Conservation (phyloP, 2,329 filamentous ascomycete species). For the Fonsecaea multimorphosa region DNA sequence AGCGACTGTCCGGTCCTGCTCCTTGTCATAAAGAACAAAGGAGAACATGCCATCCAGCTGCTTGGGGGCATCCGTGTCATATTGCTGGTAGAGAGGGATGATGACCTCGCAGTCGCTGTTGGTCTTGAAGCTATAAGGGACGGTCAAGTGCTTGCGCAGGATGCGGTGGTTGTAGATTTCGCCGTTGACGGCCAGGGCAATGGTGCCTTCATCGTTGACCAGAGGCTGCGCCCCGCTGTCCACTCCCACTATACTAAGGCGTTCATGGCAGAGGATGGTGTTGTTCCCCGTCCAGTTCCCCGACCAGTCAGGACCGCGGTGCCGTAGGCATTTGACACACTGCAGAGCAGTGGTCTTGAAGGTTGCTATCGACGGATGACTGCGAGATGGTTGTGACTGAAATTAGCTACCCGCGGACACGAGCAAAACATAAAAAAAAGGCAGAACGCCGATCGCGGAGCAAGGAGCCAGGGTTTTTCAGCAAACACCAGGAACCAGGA, state of each 20-base stretch:
- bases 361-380: conserved; percentile 43
- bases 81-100: conserved; percentile 94
- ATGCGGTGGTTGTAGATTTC: conserved; percentile 99
- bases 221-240: conserved; percentile 95
- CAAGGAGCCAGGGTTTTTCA: conserved; percentile 12
- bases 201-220: conserved; percentile 84
- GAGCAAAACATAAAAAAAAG: not conserved
- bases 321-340: conserved; percentile 72
- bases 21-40: conserved; percentile 97
- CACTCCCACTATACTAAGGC: conserved; percentile 95
- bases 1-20: conserved; percentile 86
- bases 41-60: conserved; percentile 99
- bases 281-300: conserved; percentile 88
- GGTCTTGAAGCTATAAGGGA: conserved; percentile 94
- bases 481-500: not conserved
- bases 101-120: conserved; percentile 99
- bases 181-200: conserved; percentile 96
- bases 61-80: conserved; percentile 90
- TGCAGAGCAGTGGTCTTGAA: conserved; percentile 45
- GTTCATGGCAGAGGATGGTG: conserved; percentile 97
- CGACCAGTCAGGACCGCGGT: conserved; percentile 98
- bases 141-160: conserved; percentile 83
- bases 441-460: conserved; percentile 16
- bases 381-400: conserved; percentile 35
- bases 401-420: conserved; percentile 6